phyloP scores from a whole-genome alignment of 2,329 filamentous ascomycete species.

The Trichoderma arundinaceum region DNA sequence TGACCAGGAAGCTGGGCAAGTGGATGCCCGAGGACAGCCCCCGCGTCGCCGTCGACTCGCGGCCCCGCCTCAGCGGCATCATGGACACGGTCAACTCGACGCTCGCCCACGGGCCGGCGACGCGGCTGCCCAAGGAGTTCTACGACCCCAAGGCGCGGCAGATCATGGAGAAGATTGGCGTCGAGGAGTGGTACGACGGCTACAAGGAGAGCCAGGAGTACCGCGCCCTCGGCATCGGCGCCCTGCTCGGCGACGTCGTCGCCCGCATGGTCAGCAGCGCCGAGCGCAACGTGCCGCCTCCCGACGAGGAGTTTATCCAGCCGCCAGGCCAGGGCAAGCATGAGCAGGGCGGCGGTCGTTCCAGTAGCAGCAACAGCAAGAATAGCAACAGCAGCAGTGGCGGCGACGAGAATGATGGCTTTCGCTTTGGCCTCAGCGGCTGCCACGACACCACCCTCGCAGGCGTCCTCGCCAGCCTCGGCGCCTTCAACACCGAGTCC shows the following conservation, averaged over 20 bases:
- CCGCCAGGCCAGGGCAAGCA: constrained; percentile 41
- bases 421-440: constrained; percentile 80
- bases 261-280: constrained; percentile 72
- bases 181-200: constrained; percentile 92
- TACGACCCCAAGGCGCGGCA: constrained; percentile 75
- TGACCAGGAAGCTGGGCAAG: constrained; percentile 77
- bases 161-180: constrained; percentile 75
- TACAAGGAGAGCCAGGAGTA: constrained; percentile 87
- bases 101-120: constrained; percentile 75
- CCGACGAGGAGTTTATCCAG: constrained; percentile 55
- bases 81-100: constrained; percentile 95
- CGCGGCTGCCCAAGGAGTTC: constrained; percentile 81
- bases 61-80: constrained; percentile 83
- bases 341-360: not conserved
- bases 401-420: constrained; percentile 42
- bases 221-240: constrained; percentile 85
- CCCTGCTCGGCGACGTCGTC: constrained; percentile 81
- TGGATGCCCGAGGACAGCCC: constrained; percentile 79
- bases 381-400: constrained; percentile 30
- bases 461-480: constrained; percentile 75
- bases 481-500: constrained; percentile 71
- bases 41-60: constrained; percentile 79
- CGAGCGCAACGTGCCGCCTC: constrained; percentile 52
- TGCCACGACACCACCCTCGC: constrained; percentile 96
- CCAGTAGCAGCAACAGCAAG: too few species aligned